Evolutionary conservation across 257 asterid species (phyloP).

Genomic region (Coffea canephora): DNA sequence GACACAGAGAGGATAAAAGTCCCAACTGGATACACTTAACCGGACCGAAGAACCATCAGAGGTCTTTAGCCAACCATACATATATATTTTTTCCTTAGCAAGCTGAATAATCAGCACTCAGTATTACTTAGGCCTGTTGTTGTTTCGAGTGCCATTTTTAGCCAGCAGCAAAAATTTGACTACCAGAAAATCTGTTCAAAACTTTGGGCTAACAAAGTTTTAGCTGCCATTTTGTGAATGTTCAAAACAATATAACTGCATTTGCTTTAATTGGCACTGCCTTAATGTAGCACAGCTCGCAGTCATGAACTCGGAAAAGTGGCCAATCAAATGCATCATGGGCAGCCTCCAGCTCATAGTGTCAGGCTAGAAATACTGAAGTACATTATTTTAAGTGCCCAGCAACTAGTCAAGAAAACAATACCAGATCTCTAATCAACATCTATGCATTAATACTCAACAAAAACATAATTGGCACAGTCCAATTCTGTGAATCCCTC

Average conservation of each 20-base stretch:
- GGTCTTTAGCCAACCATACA: not conserved
- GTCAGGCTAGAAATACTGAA: not conserved
- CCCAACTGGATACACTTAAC: not conserved
- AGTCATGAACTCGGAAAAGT: not conserved
- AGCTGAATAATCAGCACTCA: not conserved
- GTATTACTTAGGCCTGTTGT: not conserved
- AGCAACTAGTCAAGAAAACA: not conserved
- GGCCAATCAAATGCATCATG: not conserved
- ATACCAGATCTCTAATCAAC: not conserved
- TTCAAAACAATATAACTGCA: slow-evolving; percentile 1
- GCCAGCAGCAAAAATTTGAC: not conserved
- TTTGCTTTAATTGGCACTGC: not conserved
- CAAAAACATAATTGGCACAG: not conserved
- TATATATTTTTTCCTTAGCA: not conserved
- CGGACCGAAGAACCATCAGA: not conserved
- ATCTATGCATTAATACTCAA: not conserved
- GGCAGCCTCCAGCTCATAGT: not conserved
- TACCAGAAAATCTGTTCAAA: not conserved
- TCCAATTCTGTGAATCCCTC: not conserved
- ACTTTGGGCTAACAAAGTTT: not conserved
- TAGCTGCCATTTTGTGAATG: not conserved
- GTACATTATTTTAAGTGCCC: not conserved
- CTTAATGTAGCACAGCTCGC: not conserved
- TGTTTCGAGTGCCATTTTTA: not conserved
- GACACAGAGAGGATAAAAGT: too few species aligned